Conservation (phyloP, 768 basidiomycete genomes). For the Boletus pseudo-olivaceus region DNA sequence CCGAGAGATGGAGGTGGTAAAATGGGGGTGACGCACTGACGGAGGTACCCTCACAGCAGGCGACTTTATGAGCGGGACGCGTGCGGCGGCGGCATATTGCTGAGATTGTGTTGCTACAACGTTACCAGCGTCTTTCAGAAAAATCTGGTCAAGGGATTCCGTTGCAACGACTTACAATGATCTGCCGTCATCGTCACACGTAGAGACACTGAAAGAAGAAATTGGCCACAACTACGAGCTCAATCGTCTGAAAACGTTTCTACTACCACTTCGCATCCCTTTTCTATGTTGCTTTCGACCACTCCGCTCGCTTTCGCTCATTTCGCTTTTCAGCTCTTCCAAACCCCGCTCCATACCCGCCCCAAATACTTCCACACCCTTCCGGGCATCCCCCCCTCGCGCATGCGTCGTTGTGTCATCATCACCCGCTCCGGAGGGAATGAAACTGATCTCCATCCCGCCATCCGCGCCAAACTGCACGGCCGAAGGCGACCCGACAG, state of each 20-base stretch:
- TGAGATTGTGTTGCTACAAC: slow-evolving; percentile 47
- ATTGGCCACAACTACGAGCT: slow-evolving; percentile 11
- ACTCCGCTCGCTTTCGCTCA: slow-evolving; percentile 63
- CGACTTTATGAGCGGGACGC: slow-evolving; percentile 86
- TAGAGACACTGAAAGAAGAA: neutral
- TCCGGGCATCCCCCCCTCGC: slow-evolving; percentile 39
- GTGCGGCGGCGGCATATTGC: slow-evolving; percentile 68
- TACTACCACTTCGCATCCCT: slow-evolving; percentile 85
- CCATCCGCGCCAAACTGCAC: slow-evolving; percentile 44
- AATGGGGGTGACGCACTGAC: slow-evolving; percentile 46
- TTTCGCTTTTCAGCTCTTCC: slow-evolving; percentile 41
- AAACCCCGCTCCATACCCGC: slow-evolving; percentile 86
- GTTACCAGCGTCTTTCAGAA: neutral
- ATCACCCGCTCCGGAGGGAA: slow-evolving; percentile 46
- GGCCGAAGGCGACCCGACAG: slow-evolving; percentile 14
- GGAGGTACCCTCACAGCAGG: slow-evolving; percentile 85
- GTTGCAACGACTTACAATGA: slow-evolving; percentile 16
- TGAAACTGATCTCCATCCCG: slow-evolving; percentile 82
- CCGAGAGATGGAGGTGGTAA: neutral
- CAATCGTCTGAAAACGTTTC: slow-evolving; percentile 64
- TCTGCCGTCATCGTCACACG: slow-evolving; percentile 13
- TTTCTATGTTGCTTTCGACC: slow-evolving; percentile 80
- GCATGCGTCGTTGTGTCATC: slow-evolving; percentile 14
- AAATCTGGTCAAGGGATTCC: neutral
- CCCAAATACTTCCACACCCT: slow-evolving; percentile 77